Evolutionary conservation across 2,329 filamentous ascomycete genomes (phyloP).

Genomic region (Periglandula ipomoeae): DNA sequence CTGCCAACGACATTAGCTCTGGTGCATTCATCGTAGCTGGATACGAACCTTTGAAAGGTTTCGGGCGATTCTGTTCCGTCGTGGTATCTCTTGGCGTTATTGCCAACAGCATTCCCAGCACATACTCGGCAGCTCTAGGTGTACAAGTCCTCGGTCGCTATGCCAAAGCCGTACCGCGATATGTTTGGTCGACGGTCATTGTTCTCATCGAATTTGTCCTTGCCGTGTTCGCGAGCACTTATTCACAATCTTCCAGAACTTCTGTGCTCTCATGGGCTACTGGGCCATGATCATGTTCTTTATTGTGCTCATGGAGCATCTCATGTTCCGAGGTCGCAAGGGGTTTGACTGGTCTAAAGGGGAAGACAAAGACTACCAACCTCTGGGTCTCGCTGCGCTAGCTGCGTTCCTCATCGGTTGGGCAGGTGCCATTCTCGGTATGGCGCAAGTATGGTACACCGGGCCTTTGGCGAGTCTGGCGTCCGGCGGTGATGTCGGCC

Average conservation of each 20-base stretch:
- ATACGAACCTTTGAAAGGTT: constrained; percentile 41
- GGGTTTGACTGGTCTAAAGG: constrained; percentile 35
- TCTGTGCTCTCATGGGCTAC: constrained; percentile 44
- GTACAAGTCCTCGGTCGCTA: constrained; percentile 49
- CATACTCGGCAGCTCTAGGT: constrained; percentile 49
- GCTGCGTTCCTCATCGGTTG: constrained; percentile 35
- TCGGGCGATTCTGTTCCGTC: constrained; percentile 48
- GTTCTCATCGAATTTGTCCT: constrained; percentile 47
- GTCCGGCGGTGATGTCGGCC: constrained; percentile 36
- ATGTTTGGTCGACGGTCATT: constrained; percentile 43
- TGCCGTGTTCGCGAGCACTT: constrained; percentile 42
- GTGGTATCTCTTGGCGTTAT: constrained; percentile 45
- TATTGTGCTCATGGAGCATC: constrained; percentile 36
- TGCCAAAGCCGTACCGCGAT: constrained; percentile 42
- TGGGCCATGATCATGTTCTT: constrained; percentile 44
- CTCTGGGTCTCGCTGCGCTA: constrained; percentile 34
- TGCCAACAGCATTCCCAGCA: constrained; percentile 45
- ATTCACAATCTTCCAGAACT: constrained; percentile 44
- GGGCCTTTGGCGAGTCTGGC: constrained; percentile 49
- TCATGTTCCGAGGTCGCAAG: constrained; percentile 31
- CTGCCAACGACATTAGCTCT: constrained; percentile 40
- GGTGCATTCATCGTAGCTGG: constrained; percentile 49
- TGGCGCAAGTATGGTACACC: constrained; percentile 49
- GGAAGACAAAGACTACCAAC: constrained; percentile 36
- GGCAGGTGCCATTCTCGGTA: constrained; percentile 45